Evolutionary conservation across 495 filamentous ascomycete genomes (phyloP), one percentile per base, ranked within the genome.

Genomic region (Penicillium taxi): DNA sequence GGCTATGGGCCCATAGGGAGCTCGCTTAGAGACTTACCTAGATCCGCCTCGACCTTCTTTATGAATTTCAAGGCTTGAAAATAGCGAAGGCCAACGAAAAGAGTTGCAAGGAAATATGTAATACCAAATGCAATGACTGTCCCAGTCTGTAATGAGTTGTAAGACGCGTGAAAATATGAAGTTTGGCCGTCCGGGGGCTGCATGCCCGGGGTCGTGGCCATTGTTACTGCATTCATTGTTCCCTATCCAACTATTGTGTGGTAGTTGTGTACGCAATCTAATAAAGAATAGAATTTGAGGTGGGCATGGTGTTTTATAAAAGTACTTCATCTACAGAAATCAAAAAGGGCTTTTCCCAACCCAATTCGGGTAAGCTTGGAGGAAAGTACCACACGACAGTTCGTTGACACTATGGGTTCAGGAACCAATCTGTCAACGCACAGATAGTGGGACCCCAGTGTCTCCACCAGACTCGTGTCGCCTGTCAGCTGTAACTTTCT

Each of bases 1-100:
- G n/a, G 26, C 5, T 15, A 29, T 29, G n/a, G 2, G 13, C n/a
- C n/a, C n/a, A n/a, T n/a, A n/a, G n/a, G n/a, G n/a, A n/a, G n/a
- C n/a, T n/a, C 13, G 17, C 1, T 15, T 15, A 29, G 5, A 1
- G 26, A 7, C 35, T 28, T 14, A 37, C 38, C 16, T 26, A 54
- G 16, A 42, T 50, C 32, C 29, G 45, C 1, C 31, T 54, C 37
- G 20, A 54, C 21, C 41, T 47, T 39, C 26, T 45, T 39, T n/a
- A 36, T 42, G 27, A 54, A 28, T 35, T 70, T 42, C 18, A 49
- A 32, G 12, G 46, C 41, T 33, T 49, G 41, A 18, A 49, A 49
- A 24, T 45, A 49, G 5, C 46, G 37, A 15, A 49, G 41, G 9
- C 32, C 41, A 5, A 49, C 4, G 12, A 45, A 44, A 0, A 41